phyloP scores from a whole-genome alignment of 2,329 filamentous ascomycete species.

The Cercospora sp. region DNA sequence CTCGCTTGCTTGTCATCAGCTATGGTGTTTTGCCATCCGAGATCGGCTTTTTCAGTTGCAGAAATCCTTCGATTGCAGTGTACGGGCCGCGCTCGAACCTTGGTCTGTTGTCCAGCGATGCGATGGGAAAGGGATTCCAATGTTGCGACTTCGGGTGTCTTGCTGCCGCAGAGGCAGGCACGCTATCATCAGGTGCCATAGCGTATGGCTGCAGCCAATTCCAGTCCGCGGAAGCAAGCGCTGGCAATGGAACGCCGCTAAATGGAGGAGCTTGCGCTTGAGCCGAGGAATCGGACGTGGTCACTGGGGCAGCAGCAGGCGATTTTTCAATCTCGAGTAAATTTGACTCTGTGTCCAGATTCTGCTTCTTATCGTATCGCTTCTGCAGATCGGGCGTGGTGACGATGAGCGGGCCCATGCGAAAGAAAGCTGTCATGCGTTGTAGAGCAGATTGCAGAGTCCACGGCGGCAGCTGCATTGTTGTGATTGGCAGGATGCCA shows the following conservation, averaged over 20 bases:
- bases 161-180: neutral
- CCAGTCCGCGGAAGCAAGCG: neutral
- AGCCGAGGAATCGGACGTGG: too few species aligned
- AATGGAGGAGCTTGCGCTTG: neutral
- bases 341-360: neutral
- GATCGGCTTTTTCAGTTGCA: slow-evolving; percentile 9
- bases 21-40: neutral
- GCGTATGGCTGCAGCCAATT: slow-evolving; percentile 5
- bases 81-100: slow-evolving; percentile 11
- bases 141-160: neutral
- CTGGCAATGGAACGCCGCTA: slow-evolving; percentile 4
- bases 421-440: slow-evolving; percentile 14
- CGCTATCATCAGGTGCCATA: neutral
- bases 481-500: slow-evolving; percentile 14
- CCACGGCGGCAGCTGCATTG: slow-evolving; percentile 13
- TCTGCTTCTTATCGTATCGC: neutral
- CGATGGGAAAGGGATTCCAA: slow-evolving; percentile 8
- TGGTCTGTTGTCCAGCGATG: slow-evolving; percentile 3
- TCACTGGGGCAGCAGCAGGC: neutral
- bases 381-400: slow-evolving; percentile 7
- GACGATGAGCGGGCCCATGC: slow-evolving; percentile 8
- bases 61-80: slow-evolving; percentile 12
- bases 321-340: neutral
- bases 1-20: neutral
- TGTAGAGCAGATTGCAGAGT: slow-evolving; percentile 11